Evolutionary conservation across 306 rosid genomes (phyloP).

Genomic region (Inga leiocalycina): DNA sequence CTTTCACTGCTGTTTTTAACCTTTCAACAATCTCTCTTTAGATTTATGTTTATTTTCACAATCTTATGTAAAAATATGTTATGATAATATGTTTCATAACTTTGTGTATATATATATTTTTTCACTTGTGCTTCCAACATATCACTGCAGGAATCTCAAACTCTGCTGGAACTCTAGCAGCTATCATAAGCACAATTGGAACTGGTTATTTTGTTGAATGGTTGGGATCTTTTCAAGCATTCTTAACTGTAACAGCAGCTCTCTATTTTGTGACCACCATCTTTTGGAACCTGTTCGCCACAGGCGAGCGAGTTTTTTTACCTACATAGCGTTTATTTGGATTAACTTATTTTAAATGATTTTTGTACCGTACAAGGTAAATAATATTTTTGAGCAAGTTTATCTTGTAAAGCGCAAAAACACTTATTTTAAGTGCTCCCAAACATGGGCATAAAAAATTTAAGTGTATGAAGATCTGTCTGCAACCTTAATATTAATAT

Average conservation of each 20-base stretch:
- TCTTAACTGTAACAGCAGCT: constrained; percentile 70
- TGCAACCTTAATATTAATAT: not conserved
- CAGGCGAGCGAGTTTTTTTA: constrained; percentile 76
- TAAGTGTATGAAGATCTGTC: not conserved
- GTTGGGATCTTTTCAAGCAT: constrained; percentile 92
- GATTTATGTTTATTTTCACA: not conserved
- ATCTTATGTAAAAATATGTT: not conserved
- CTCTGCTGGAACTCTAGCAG: constrained; percentile 86
- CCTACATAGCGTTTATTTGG: no score
- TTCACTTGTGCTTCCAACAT: not conserved
- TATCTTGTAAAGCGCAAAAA: no score
- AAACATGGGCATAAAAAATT: not conserved
- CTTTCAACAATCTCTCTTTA: not conserved
- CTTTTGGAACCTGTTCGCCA: constrained; percentile 84
- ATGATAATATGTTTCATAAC: no score
- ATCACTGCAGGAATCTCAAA: constrained; percentile 72
- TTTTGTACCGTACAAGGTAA: no score
- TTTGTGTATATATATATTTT: not conserved
- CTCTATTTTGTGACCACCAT: constrained; percentile 72
- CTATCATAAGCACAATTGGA: constrained; percentile 94
- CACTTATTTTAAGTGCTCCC: no score
- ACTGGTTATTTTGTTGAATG: constrained; percentile 91
- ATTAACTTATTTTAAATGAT: no score
- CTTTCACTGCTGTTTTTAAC: not conserved
- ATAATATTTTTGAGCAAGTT: no score